Evolutionary conservation across 495 filamentous ascomycete species (phyloP), one percentile per base, ranked within the genome.

Genomic region (Aspergillus coremiiformis): DNA sequence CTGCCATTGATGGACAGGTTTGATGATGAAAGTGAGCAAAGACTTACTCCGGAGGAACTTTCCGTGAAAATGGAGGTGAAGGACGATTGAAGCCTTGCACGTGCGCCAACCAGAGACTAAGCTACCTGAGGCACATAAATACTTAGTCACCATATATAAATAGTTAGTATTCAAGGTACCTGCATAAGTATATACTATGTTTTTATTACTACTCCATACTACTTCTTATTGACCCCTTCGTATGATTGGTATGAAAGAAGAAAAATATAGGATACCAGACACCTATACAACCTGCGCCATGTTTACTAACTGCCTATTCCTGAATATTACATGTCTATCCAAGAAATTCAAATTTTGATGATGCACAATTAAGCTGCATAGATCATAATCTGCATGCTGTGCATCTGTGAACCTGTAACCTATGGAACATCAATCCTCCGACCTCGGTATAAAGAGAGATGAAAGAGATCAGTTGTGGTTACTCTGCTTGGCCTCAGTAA

Each of bases 51-150:
- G 42, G 41, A 43, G 39, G 30, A 52, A 9, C 23, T 12, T 26
- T 17, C 23, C 12, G 41, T n/a, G 32, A 24, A 44, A 45, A 33
- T 42, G 39, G 27, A 33, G 33, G 15, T 43, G 54, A 44, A 47
- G 48, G 26, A 55, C 20, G 45, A 26, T 17, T 14, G 53, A 61
- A 64, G 63, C 63, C 65, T 54, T 50, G 58, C 65, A 67, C 65
- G 65, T 67, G 62, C 63, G 26, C 56, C 49, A 42, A 41, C 39
- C 39, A n/a, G n/a, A 19, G 27, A 29, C 47, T 55, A 27, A 41
- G 5, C 46, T 35, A 12, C 32, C 12, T n/a, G n/a, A n/a, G n/a
- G n/a, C n/a, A n/a, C n/a, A n/a, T n/a, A n/a, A n/a, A n/a, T n/a
- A n/a, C n/a, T n/a, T n/a, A n/a, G n/a, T n/a, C n/a, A n/a, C n/a